Percentiles rank a stretch among this genome's conserved stretches.
Evolutionary conservation across 352 stramenopile genomes (phyloP).

Genomic region (Phytophthora quininea): DNA sequence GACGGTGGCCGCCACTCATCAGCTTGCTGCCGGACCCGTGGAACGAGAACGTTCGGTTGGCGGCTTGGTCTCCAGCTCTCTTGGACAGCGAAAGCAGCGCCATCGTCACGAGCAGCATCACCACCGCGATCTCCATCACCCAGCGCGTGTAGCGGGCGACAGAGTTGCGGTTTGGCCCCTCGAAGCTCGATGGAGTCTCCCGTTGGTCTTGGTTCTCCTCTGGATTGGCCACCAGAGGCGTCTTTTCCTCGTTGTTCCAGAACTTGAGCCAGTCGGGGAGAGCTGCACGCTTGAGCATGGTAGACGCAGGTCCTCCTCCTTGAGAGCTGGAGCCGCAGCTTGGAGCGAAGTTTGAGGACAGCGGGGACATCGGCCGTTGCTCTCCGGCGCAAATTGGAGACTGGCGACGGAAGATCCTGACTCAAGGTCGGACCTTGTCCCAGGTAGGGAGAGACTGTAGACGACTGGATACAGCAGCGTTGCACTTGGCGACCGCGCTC

Average conservation of each 20-base stretch:
- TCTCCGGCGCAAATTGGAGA: constrained; percentile 24
- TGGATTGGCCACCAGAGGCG: constrained; percentile 10
- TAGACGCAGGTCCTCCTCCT: constrained; percentile 1
- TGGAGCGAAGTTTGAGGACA: constrained; percentile 16
- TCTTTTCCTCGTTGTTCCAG: constrained; percentile 30
- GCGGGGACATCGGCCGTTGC: constrained; percentile 31
- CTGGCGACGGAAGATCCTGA: constrained; percentile 17
- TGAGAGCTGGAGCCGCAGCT: constrained; percentile 16
- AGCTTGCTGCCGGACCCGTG: constrained; percentile 36
- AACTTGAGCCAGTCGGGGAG: constrained; percentile 26
- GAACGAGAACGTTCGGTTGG: constrained; percentile 27
- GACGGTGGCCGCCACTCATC: constrained; percentile 27
- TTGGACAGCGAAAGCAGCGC: constrained; percentile 25
- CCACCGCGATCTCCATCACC: constrained; percentile 27
- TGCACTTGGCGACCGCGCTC: neutral
- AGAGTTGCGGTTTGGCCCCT: neutral
- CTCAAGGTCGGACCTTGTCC: constrained; percentile 1
- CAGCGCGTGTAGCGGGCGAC: constrained; percentile 8
- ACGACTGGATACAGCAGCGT: neutral
- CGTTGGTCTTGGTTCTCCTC: constrained; percentile 6
- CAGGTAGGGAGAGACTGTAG: neutral
- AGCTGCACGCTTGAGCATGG: constrained; percentile 14
- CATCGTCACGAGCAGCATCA: constrained; percentile 26
- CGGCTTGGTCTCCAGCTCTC: constrained; percentile 10
- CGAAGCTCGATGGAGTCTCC: neutral